Evolutionary conservation across 495 filamentous ascomycete genomes (phyloP).

Genomic region (Trichoderma gamsii): DNA sequence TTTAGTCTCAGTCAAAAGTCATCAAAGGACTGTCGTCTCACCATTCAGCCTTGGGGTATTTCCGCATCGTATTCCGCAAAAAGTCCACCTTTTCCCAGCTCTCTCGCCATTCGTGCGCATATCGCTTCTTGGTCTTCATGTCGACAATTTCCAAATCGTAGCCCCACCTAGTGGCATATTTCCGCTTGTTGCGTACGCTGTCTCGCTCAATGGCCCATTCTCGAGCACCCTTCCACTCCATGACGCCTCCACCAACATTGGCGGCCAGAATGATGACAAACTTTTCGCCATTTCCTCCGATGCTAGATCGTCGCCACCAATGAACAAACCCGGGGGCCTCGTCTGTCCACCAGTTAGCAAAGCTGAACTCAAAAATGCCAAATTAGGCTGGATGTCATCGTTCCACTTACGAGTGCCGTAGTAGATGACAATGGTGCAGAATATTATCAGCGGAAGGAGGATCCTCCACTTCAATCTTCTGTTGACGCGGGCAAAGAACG

Average conservation of each 20-base stretch:
- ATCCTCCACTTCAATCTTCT: conserved; percentile 53
- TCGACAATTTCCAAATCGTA: conserved; percentile 96
- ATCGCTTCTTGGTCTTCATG: conserved; percentile 96
- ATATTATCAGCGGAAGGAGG: conserved; percentile 51
- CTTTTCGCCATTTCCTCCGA: conserved; percentile 77
- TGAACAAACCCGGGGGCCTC: conserved; percentile 37
- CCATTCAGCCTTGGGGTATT: conserved; percentile 96
- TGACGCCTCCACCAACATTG: conserved; percentile 92
- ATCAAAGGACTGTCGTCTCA: conserved; percentile 31
- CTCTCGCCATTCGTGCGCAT: conserved; percentile 98
- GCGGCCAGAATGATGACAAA: conserved; percentile 91
- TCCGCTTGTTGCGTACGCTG: conserved; percentile 88
- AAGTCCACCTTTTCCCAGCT: conserved; percentile 99
- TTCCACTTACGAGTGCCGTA: conserved; percentile 59
- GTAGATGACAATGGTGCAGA: conserved; percentile 58
- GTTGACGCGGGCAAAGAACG: conserved; percentile 35
- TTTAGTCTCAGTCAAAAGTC: conserved; percentile 26
- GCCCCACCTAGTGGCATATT: conserved; percentile 82
- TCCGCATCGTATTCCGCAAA: conserved; percentile 82
- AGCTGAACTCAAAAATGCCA: background rate
- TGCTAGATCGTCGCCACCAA: conserved; percentile 39
- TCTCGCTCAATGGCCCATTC: conserved; percentile 99
- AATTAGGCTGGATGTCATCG: background rate
- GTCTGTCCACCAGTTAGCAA: conserved; percentile 15
- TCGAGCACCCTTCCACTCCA: conserved; percentile 96